Conservation (phyloP, 768 basidiomycete genomes). For the Tulasnella sp. region DNA sequence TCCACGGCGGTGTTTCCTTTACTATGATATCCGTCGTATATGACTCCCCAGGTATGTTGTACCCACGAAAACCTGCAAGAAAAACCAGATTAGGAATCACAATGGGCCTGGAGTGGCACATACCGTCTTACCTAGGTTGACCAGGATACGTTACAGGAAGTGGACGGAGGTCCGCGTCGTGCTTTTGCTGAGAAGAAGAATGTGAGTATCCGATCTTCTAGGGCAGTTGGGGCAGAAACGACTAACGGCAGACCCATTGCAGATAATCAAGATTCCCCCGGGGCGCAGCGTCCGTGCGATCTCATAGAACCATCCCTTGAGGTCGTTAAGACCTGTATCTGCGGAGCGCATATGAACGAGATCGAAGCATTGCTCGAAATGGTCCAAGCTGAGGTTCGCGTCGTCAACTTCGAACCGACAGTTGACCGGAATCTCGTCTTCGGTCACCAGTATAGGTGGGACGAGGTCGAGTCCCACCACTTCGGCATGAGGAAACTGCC, state of each 20-base stretch:
- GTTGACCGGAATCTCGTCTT: constrained; percentile 15
- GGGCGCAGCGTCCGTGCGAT: constrained; percentile 29
- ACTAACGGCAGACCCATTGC: constrained; percentile 19
- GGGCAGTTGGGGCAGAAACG: neutral
- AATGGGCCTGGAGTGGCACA: neutral
- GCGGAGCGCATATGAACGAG: constrained; percentile 8
- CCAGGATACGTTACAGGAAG: constrained; percentile 11
- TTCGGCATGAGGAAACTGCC: constrained; percentile 28
- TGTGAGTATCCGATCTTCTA: neutral
- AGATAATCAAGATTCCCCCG: constrained; percentile 27
- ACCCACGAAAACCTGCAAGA: constrained; percentile 14
- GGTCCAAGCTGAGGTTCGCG: constrained; percentile 18
- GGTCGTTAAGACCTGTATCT: neutral
- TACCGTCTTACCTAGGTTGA: neutral
- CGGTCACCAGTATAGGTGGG: neutral
- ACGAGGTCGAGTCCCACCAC: constrained; percentile 31
- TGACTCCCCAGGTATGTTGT: neutral
- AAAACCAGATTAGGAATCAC: neutral
- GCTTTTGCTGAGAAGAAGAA: neutral
- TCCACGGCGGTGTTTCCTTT: neutral
- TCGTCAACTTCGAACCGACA: constrained; percentile 27
- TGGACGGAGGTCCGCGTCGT: neutral
- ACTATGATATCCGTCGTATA: neutral
- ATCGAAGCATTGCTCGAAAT: constrained; percentile 13
- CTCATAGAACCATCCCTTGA: constrained; percentile 29